Conservation (phyloP, 148 eudicot genomes). For the Nepenthes gracilis region DNA sequence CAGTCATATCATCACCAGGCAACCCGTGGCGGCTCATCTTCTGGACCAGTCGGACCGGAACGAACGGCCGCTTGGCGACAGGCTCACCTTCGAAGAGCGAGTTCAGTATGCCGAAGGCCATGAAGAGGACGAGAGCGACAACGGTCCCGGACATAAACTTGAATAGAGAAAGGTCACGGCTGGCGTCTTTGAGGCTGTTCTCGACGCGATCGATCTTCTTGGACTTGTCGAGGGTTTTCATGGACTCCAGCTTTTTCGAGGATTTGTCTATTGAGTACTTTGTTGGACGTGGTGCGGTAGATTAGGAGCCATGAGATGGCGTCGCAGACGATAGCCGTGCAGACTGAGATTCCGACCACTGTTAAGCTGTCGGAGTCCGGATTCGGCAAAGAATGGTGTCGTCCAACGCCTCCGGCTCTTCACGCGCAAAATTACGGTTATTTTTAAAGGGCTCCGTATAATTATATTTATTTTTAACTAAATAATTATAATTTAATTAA, state of each 20-base stretch:
- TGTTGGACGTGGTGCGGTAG: constrained; percentile 91
- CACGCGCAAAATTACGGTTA: neutral
- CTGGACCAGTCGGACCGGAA: constrained; percentile 69
- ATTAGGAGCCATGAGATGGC: constrained; percentile 81
- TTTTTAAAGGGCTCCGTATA: too few species aligned
- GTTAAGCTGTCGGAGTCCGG: constrained; percentile 66
- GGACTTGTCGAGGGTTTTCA: constrained; percentile 27
- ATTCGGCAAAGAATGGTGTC: constrained; percentile 24
- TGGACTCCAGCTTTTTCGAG: constrained; percentile 72
- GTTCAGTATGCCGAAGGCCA: constrained; percentile 72
- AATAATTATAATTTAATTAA: too few species aligned
- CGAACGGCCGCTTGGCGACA: constrained; percentile 83
- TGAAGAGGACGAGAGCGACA: constrained; percentile 73
- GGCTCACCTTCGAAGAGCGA: constrained; percentile 74
- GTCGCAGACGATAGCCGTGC: constrained; percentile 81
- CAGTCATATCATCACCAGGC: constrained; percentile 80
- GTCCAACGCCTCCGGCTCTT: constrained; percentile 30
- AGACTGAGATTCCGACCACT: constrained; percentile 50
- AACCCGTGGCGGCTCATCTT: constrained; percentile 89
- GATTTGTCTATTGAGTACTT: constrained; percentile 85
- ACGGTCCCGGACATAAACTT: constrained; percentile 94
- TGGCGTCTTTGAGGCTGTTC: constrained; percentile 69
- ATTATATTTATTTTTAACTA: too few species aligned
- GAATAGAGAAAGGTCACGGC: constrained; percentile 80
- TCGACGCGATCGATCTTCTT: constrained; percentile 92